Percentiles rank a stretch among this genome's conserved stretches.
Evolutionary conservation across 257 asterid species (phyloP).

Genomic region (Lantana camara): DNA sequence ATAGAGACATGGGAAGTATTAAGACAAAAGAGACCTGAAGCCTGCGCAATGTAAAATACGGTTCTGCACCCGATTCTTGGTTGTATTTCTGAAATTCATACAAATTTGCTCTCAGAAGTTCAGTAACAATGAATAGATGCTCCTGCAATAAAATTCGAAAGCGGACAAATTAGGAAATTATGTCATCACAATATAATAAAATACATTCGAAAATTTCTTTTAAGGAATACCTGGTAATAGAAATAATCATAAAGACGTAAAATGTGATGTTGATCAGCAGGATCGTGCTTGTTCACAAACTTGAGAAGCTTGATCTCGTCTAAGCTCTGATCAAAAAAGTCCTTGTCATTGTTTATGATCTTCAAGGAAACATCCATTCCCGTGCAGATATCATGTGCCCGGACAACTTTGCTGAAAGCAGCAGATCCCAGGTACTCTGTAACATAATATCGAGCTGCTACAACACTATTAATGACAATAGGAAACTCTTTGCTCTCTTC

Average conservation of each 20-base stretch:
- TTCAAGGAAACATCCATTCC: slow-evolving; percentile 91
- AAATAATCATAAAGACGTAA: slow-evolving; percentile 93
- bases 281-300: slow-evolving; percentile 92
- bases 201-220: neutral
- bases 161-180: neutral
- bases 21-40: slow-evolving; percentile 64
- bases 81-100: slow-evolving; percentile 91
- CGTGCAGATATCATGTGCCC: slow-evolving; percentile 77
- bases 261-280: slow-evolving; percentile 74
- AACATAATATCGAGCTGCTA: slow-evolving; percentile 79
- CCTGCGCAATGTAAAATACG: slow-evolving; percentile 72
- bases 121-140: slow-evolving; percentile 93
- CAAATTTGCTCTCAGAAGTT: slow-evolving; percentile 88
- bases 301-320: slow-evolving; percentile 95
- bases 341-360: slow-evolving; percentile 95
- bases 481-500: slow-evolving; percentile 94
- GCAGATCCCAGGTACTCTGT: slow-evolving; percentile 93
- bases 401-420: slow-evolving; percentile 94
- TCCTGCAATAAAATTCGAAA: slow-evolving; percentile 56
- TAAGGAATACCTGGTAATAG: slow-evolving; percentile 75
- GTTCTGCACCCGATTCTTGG: slow-evolving; percentile 80
- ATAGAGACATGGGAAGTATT: neutral
- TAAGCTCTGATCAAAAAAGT: slow-evolving; percentile 94
- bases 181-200: slow-evolving; percentile 1
- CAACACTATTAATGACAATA: slow-evolving; percentile 65